A percentile compares a stretch with the other conserved stretches of the same genome.
Evolutionary conservation across 164 flowering plant species (phyloP).

Genomic region (Stephania japonica): DNA sequence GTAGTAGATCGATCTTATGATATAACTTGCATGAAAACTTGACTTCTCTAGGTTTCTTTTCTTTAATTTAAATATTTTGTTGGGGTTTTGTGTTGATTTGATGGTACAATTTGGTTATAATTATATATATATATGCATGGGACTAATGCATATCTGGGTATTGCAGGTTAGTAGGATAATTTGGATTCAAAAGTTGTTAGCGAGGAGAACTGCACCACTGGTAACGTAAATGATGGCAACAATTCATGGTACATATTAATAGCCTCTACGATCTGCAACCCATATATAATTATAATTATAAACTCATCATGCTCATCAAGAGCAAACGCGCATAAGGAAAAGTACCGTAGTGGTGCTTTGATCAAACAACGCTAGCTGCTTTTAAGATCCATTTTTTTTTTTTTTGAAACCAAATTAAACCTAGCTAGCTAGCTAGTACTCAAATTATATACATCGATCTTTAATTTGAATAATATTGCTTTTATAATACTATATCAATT

Average conservation of each 20-base stretch:
- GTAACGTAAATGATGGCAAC: constrained; percentile 31
- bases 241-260: constrained; percentile 44
- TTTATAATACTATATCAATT: too few relatives aligned
- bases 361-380: not conserved
- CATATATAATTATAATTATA: not conserved
- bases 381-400: not conserved
- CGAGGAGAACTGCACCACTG: constrained; percentile 49
- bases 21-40: too few relatives aligned
- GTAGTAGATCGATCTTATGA: too few relatives aligned
- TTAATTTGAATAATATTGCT: too few relatives aligned
- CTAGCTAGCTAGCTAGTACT: too few relatives aligned
- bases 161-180: constrained; percentile 27
- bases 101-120: too few relatives aligned
- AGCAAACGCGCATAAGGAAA: not conserved
- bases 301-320: not conserved
- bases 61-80: too few relatives aligned
- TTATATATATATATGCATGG: too few relatives aligned
- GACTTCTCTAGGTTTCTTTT: not conserved
- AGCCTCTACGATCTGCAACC: not conserved
- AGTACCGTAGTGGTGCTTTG: not conserved
- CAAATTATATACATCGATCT: too few relatives aligned
- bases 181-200: constrained; percentile 42
- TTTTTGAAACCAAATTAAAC: too few relatives aligned
- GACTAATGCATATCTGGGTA: too few relatives aligned
- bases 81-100: too few relatives aligned